Evolutionary conservation across 2,329 filamentous ascomycete species (phyloP).

Genomic region (Phyllosticta ampelicida): DNA sequence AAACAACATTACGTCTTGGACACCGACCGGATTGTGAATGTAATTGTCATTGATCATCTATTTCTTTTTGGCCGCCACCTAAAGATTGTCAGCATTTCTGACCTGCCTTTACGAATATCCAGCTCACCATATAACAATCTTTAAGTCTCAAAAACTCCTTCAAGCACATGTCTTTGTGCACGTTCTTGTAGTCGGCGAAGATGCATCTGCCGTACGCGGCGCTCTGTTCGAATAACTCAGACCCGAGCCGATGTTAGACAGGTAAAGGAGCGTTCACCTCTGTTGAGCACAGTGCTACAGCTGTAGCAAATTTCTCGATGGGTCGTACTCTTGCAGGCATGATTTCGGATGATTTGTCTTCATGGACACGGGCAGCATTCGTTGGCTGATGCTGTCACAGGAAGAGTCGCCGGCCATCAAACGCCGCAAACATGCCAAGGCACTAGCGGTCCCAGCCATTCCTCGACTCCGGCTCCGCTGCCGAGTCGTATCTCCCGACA

Average conservation of each 20-base stretch:
- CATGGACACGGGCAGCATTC: background rate
- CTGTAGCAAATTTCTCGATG: constrained; percentile 58
- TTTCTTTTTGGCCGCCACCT: background rate
- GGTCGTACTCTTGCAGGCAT: constrained; percentile 47
- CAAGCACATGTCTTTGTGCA: constrained; percentile 82
- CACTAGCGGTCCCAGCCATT: background rate
- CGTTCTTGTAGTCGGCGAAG: constrained; percentile 75
- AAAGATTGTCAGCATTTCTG: background rate
- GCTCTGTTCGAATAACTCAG: constrained; percentile 44
- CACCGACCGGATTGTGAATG: background rate
- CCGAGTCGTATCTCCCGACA: background rate
- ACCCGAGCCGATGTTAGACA: background rate
- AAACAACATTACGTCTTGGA: background rate
- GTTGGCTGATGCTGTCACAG: background rate
- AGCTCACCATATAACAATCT: constrained; percentile 70
- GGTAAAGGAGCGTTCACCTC: constrained; percentile 40
- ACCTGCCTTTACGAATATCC: background rate
- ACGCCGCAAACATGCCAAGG: constrained; percentile 3
- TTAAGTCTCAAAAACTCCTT: constrained; percentile 78
- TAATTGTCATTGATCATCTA: background rate
- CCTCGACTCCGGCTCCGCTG: background rate
- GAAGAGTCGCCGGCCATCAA: background rate
- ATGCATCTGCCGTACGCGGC: constrained; percentile 85
- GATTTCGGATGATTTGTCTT: background rate
- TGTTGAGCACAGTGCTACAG: constrained; percentile 52